These are phyloP conservation scores for Curvularia sp. DNA, from an alignment of 2,329 filamentous ascomycete genomes.

Conservation along the genomic window DNA sequence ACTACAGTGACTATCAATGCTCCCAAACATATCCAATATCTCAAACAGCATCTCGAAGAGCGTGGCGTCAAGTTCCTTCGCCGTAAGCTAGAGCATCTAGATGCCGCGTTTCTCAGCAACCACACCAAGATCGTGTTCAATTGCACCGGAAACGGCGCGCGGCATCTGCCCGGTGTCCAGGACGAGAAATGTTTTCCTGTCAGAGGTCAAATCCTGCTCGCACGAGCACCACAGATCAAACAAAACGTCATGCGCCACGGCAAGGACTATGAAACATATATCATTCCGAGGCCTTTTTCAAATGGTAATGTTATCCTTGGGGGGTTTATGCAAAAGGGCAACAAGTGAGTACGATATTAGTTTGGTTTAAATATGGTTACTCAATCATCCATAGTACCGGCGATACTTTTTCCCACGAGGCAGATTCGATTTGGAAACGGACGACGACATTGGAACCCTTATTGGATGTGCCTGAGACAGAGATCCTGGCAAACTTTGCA, in stretches of 20 bases:
- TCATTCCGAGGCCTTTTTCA: constrained; percentile 28
- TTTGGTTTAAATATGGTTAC: background rate
- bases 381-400: constrained; percentile 14
- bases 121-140: constrained; percentile 27
- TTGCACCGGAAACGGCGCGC: constrained; percentile 27
- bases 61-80: constrained; percentile 22
- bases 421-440: constrained; percentile 23
- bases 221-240: constrained; percentile 21
- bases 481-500: constrained; percentile 25
- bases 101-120: constrained; percentile 19
- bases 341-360: constrained; percentile 12
- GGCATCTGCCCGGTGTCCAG: constrained; percentile 19
- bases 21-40: constrained; percentile 25
- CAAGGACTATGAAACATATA: constrained; percentile 30
- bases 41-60: constrained; percentile 14
- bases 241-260: constrained; percentile 31
- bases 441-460: constrained; percentile 23
- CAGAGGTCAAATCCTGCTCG: constrained; percentile 27
- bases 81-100: constrained; percentile 17
- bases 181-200: constrained; percentile 25
- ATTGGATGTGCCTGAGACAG: constrained; percentile 21
- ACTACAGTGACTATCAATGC: constrained; percentile 30
- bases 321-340: constrained; percentile 29
- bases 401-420: constrained; percentile 24
- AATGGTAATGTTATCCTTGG: constrained; percentile 30